phyloP scores from a whole-genome alignment of 2,329 filamentous ascomycete species.

The Taxawa tesnikishii region DNA sequence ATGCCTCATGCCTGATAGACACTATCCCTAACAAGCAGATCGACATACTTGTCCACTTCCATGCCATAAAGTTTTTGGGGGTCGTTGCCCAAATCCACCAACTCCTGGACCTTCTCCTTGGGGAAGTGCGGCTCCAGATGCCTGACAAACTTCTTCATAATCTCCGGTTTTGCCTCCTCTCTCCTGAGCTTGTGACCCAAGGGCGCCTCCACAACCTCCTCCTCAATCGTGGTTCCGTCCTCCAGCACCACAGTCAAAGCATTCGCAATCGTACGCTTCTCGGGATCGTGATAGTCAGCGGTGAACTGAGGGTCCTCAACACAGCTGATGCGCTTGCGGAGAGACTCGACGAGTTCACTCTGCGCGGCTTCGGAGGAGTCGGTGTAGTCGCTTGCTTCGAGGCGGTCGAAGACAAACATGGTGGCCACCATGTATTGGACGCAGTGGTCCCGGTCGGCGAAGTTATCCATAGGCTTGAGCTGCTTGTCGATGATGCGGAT shows the following conservation, averaged over 20 bases:
- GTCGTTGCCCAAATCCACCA: slow-evolving; percentile 70
- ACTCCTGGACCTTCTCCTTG: slow-evolving; percentile 63
- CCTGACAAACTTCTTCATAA: slow-evolving; percentile 88
- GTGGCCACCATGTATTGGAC: slow-evolving; percentile 98
- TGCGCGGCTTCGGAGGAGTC: slow-evolving; percentile 88
- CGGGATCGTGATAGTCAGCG: slow-evolving; percentile 85
- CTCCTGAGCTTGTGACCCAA: slow-evolving; percentile 82
- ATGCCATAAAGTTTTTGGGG: slow-evolving; percentile 62
- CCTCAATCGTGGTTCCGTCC: slow-evolving; percentile 81
- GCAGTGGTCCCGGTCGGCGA: slow-evolving; percentile 97
- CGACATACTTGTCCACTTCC: slow-evolving; percentile 86
- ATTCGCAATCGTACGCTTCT: slow-evolving; percentile 92
- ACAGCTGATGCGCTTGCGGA: slow-evolving; percentile 88
- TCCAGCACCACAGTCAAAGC: slow-evolving; percentile 89
- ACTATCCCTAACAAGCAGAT: slow-evolving; percentile 57
- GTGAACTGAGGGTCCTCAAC: slow-evolving; percentile 95
- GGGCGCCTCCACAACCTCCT: slow-evolving; percentile 86
- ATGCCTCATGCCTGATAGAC: no score
- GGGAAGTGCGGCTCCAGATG: slow-evolving; percentile 78
- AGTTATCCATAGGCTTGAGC: slow-evolving; percentile 99
- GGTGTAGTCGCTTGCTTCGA: slow-evolving; percentile 85
- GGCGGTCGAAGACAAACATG: slow-evolving; percentile 90
- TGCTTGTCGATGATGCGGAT: slow-evolving; percentile 99
- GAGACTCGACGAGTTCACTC: slow-evolving; percentile 76
- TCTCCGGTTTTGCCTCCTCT: slow-evolving; percentile 96